Conservation (phyloP, 169 alveolate genomes). For the Cryptosporidium baileyi region DNA sequence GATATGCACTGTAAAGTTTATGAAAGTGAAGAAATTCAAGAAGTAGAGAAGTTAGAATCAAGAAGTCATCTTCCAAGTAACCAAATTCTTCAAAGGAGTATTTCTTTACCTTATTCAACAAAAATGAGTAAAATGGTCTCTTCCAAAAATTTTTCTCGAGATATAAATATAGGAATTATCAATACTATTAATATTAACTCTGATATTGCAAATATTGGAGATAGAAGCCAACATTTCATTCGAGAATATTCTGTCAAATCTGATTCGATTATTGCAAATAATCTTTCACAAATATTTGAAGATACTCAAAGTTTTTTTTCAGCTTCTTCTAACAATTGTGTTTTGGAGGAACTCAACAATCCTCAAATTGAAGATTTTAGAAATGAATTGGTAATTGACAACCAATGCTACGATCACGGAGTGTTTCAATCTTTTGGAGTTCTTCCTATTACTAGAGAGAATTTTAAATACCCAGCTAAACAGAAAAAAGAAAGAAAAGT, state of each 20-base stretch:
- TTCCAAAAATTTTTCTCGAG: neutral
- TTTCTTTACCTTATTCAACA: no score
- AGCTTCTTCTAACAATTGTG: neutral
- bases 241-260: slow-evolving; percentile 49
- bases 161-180: slow-evolving; percentile 13
- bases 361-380: neutral
- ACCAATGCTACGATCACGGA: slow-evolving; percentile 26
- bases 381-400: neutral
- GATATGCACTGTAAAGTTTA: neutral
- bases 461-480: neutral
- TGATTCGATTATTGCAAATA: no score
- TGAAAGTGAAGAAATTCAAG: neutral
- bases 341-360: neutral
- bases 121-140: neutral
- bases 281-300: neutral
- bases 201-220: slow-evolving; percentile 47
- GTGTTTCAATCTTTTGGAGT: slow-evolving; percentile 41
- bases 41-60: neutral
- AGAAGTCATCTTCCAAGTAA: neutral
- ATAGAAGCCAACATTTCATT: slow-evolving; percentile 32
- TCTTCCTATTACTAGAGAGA: slow-evolving; percentile 17
- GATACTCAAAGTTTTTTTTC: slow-evolving; percentile 16
- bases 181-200: slow-evolving; percentile 54
- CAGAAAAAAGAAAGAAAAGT: neutral
- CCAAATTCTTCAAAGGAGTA: neutral